A percentile compares a stretch with the other conserved stretches of the same genome.
Conservation (phyloP, 345 rosid genomes). For the Aquilaria sinensis region DNA sequence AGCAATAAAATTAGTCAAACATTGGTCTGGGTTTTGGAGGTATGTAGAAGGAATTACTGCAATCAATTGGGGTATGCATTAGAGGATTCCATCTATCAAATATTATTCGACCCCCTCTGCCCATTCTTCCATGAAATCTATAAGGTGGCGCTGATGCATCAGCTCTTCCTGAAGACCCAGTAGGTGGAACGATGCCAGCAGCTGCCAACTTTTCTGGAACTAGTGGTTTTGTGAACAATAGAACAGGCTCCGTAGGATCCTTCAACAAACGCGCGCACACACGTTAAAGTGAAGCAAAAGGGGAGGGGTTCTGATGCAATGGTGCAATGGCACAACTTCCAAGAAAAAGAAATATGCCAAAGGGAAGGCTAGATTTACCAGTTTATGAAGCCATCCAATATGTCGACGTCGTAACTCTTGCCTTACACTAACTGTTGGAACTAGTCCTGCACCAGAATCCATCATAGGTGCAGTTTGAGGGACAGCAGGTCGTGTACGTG, state of each 20-base stretch:
- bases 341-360: constrained; percentile 1
- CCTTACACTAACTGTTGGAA: constrained; percentile 46
- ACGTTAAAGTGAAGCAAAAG: background rate
- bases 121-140: constrained; percentile 83
- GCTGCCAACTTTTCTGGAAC: constrained; percentile 86
- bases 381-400: constrained; percentile 73
- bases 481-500: constrained; percentile 38
- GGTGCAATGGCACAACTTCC: constrained; percentile 3
- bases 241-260: constrained; percentile 90
- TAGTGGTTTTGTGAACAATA: constrained; percentile 85
- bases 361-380: constrained; percentile 35
- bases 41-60: constrained; percentile 53
- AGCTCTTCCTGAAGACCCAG: constrained; percentile 36
- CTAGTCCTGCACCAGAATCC: constrained; percentile 35
- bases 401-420: constrained; percentile 74
- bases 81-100: constrained; percentile 97
- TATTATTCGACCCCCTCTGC: constrained; percentile 90
- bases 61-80: constrained; percentile 57
- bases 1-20: constrained; percentile 25
- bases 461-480: constrained; percentile 39
- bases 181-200: constrained; percentile 80
- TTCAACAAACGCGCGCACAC: constrained; percentile 22
- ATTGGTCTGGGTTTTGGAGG: constrained; percentile 57
- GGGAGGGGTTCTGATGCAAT: background rate
- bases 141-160: constrained; percentile 27